A percentile compares a stretch with the other conserved stretches of the same genome.
Conservation (phyloP, 139 green algal species). For the Volvox reticuliferus region DNA sequence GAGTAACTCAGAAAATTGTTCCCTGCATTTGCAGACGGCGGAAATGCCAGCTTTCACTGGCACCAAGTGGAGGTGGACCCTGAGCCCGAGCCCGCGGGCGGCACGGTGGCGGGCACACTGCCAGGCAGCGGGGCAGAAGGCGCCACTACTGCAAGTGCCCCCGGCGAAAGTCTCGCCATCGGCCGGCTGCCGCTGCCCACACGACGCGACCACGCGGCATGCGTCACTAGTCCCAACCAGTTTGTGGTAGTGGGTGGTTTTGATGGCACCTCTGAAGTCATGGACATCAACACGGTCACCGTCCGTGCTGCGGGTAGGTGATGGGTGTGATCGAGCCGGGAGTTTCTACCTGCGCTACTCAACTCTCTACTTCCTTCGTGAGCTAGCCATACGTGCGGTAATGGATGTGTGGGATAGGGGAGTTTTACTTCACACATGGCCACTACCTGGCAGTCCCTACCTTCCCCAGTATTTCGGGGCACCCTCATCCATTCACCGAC, state of each 20-base stretch:
- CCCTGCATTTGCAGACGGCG: not conserved
- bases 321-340: too few species aligned
- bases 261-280: slow-evolving; percentile 48
- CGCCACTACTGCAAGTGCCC: not conserved
- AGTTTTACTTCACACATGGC: too few species aligned
- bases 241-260: slow-evolving; percentile 65
- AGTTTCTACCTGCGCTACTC: too few species aligned
- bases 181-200: slow-evolving; percentile 36
- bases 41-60: slow-evolving; percentile 1
- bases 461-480: too few species aligned
- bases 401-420: too few species aligned
- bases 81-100: not conserved
- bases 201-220: slow-evolving; percentile 47
- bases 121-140: not conserved
- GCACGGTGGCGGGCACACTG: not conserved
- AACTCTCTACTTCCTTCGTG: too few species aligned
- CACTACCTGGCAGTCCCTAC: too few species aligned
- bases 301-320: slow-evolving; percentile 4
- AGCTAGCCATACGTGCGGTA: too few species aligned
- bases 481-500: too few species aligned
- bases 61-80: slow-evolving; percentile 25
- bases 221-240: slow-evolving; percentile 46
- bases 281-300: slow-evolving; percentile 43
- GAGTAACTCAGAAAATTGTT: too few species aligned
- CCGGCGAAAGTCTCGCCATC: not conserved